Conservation (phyloP, 805 yeast genomes). For the Tetrapisispora phaffii region DNA sequence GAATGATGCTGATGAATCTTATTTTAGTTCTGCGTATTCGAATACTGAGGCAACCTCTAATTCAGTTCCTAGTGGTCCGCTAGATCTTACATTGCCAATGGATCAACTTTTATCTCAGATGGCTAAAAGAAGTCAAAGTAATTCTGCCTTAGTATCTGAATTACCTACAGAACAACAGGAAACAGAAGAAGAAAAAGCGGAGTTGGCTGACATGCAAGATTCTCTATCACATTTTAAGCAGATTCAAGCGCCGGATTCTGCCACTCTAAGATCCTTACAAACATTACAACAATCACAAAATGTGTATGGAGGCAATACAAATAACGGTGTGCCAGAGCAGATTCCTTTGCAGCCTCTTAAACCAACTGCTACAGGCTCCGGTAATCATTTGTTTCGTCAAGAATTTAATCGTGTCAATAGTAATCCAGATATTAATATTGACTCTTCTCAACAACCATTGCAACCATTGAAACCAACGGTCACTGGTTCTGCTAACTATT, state of each 20-base stretch:
- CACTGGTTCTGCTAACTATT: slow-evolving; percentile 34
- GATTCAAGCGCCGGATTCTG: slow-evolving; percentile 61
- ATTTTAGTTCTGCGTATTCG: slow-evolving; percentile 6
- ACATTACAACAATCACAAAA: neutral
- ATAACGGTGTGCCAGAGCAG: slow-evolving; percentile 4
- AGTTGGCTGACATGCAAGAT: slow-evolving; percentile 63
- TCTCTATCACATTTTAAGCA: slow-evolving; percentile 66
- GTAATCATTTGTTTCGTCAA: slow-evolving; percentile 24
- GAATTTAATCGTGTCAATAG: slow-evolving; percentile 8
- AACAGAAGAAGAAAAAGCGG: slow-evolving; percentile 60
- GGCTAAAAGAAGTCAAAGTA: slow-evolving; percentile 21
- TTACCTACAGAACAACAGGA: slow-evolving; percentile 28
- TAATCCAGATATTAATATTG: slow-evolving; percentile 1
- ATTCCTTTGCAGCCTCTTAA: slow-evolving; percentile 26
- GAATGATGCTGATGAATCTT: slow-evolving; percentile 1
- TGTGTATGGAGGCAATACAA: neutral
- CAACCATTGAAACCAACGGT: slow-evolving; percentile 31
- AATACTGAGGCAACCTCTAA: slow-evolving; percentile 10
- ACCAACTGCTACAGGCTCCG: slow-evolving; percentile 30
- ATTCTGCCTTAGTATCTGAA: slow-evolving; percentile 22
- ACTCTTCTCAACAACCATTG: slow-evolving; percentile 1
- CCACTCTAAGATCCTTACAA: slow-evolving; percentile 8
- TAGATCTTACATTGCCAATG: slow-evolving; percentile 68
- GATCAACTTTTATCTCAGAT: slow-evolving; percentile 51
- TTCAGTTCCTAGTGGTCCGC: slow-evolving; percentile 18